Evolutionary conservation across 108 stramenopile genomes (phyloP), one percentile per base, ranked within the genome.

Genomic region (Cylindrotheca fusiformis): DNA sequence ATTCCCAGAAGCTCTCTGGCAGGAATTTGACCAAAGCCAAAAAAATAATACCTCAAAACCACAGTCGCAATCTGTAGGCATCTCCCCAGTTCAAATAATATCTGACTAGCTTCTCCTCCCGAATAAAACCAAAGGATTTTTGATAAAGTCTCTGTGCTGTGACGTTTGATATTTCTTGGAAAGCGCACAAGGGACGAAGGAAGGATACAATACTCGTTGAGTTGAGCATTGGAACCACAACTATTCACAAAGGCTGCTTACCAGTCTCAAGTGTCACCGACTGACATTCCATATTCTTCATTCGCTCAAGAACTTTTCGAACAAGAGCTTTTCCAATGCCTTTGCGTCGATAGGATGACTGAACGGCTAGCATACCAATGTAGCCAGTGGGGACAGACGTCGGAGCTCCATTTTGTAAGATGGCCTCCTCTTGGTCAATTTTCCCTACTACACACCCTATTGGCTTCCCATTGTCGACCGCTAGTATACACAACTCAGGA

Each of bases 361-460:
- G 69, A 4, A 94, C 93, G 10, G 93, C 87, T 52, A 94, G 73
- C 93, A 94, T 94, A 12, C 89, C 93, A 29, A 94, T 91, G 58
- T 84, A 83, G 14, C 81, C 85, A 4, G 76, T 81, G 24, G 44
- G 54, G 1, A 19, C 46, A 26, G 27, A 17, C 1, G 27, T 55
- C 4, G 45, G 28, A 20, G 1, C 47, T 48, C 55, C 46, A 19
- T 23, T 48, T 32, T 32, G 29, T n/a, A n/a, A n/a, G 10, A 53
- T 20, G 24, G 29, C 6, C 30, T 79, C 70, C 52, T 83, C 85
- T 8, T 53, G 50, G 55, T 94, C 93, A 45, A 91, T 83, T 65
- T 94, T 94, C 30, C 90, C 88, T 3, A 94, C 88, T 18, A 94
- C 86, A 52, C 93, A 94, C n/a, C 90, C 93, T 55, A 90, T 89